These are phyloP conservation scores for Yamadazyma akitaensis DNA, from an alignment of 805 yeast genomes.

Conservation along the genomic window DNA sequence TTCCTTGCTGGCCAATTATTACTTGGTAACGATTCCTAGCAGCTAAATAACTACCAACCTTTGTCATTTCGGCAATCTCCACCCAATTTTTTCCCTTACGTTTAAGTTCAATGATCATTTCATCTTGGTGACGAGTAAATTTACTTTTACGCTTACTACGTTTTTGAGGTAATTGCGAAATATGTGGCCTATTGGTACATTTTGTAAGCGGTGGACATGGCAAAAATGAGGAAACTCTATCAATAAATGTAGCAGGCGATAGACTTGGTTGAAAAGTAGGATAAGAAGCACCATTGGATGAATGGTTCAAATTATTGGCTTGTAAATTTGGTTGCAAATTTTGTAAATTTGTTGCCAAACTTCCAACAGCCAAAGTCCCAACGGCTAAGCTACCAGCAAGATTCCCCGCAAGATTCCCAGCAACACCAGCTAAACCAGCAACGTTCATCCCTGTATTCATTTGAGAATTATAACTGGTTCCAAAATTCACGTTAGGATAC, in stretches of 20 bases:
- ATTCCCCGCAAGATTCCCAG: not conserved
- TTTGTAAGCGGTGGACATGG: constrained; percentile 50
- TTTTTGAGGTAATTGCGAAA: constrained; percentile 42
- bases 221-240: constrained; percentile 18
- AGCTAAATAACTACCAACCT: constrained; percentile 64
- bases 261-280: constrained; percentile 1
- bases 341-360: not conserved
- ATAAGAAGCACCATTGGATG: not conserved
- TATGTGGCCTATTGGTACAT: constrained; percentile 42
- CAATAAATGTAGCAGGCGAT: constrained; percentile 4
- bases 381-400: not conserved
- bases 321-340: not conserved
- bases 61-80: constrained; percentile 64
- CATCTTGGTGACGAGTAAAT: constrained; percentile 66
- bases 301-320: not conserved
- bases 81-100: constrained; percentile 66
- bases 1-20: constrained; percentile 77
- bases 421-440: not conserved
- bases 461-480: not conserved
- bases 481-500: not conserved
- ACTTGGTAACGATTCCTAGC: constrained; percentile 80
- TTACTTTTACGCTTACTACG: constrained; percentile 63
- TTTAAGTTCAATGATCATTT: constrained; percentile 57
- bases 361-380: not conserved
- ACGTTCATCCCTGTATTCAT: not conserved